These are phyloP conservation scores for Fusarium sp. DNA, from an alignment of 2,329 filamentous ascomycete genomes.

Conservation along the genomic window DNA sequence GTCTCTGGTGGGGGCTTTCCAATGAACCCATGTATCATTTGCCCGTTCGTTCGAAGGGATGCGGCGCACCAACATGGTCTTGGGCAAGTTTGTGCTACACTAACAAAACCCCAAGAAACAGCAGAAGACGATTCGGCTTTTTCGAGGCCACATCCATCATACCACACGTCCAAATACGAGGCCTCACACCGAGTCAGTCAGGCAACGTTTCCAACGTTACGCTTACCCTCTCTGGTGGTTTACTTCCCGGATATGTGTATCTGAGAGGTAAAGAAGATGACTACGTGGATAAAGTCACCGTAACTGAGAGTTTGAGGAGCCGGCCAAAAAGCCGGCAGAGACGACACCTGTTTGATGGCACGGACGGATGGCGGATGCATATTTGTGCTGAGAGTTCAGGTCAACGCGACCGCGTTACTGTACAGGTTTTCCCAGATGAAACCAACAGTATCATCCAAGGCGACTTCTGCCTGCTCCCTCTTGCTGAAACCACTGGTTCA, in stretches of 20 bases:
- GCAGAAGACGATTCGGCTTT: not conserved
- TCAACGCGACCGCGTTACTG: not conserved
- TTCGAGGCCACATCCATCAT: not conserved
- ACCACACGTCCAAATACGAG: not conserved
- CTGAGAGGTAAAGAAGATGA: not conserved
- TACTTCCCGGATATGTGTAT: not conserved
- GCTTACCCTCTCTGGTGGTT: not conserved
- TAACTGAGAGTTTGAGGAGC: not conserved
- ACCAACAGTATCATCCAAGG: not conserved
- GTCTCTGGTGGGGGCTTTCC: not conserved
- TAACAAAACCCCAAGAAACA: not conserved
- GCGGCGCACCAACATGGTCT: not conserved
- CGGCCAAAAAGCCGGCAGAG: not conserved
- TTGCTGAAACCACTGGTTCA: not conserved
- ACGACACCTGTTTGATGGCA: not conserved
- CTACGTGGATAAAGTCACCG: not conserved
- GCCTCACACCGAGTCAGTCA: not conserved
- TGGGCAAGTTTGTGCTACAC: not conserved
- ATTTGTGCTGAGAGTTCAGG: not conserved
- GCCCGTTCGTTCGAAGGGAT: not conserved
- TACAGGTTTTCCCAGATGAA: not conserved
- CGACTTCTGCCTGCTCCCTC: not conserved
- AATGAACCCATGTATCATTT: not conserved
- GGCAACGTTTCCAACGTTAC: not conserved
- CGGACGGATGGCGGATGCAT: not conserved